phyloP scores from a whole-genome alignment of 306 rosid genomes.

The Acacia acuminata region DNA sequence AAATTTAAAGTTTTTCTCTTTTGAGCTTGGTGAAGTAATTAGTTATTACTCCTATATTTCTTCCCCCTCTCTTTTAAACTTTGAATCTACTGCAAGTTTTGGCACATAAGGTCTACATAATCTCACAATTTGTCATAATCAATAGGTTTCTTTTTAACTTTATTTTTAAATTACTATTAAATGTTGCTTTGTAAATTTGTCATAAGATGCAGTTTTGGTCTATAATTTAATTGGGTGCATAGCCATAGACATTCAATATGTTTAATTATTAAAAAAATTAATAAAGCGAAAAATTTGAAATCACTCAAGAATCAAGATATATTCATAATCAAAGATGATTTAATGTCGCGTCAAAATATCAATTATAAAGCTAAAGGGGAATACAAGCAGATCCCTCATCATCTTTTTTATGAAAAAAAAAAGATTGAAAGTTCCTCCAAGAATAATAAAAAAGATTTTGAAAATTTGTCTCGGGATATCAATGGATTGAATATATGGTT shows the following conservation, averaged over 20 bases:
- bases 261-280: too few relatives aligned
- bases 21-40: neutral
- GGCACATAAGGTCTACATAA: neutral
- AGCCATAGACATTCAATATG: too few relatives aligned
- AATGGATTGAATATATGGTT: neutral
- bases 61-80: too few relatives aligned
- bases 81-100: too few relatives aligned
- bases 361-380: neutral
- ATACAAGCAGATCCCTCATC: neutral
- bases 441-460: neutral
- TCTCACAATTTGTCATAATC: neutral
- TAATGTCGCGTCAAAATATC: neutral
- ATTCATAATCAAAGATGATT: neutral
- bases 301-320: neutral
- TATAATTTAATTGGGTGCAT: too few relatives aligned
- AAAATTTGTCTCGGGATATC: neutral
- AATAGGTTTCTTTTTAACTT: too few relatives aligned
- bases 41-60: neutral
- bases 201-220: too few relatives aligned
- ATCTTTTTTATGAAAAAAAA: neutral
- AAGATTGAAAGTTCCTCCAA: neutral
- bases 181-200: too few relatives aligned
- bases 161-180: too few relatives aligned
- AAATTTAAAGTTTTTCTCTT: neutral
- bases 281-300: neutral